Conservation (phyloP, 2,329 filamentous ascomycete genomes). For the Berkeleyomyces basicola region DNA sequence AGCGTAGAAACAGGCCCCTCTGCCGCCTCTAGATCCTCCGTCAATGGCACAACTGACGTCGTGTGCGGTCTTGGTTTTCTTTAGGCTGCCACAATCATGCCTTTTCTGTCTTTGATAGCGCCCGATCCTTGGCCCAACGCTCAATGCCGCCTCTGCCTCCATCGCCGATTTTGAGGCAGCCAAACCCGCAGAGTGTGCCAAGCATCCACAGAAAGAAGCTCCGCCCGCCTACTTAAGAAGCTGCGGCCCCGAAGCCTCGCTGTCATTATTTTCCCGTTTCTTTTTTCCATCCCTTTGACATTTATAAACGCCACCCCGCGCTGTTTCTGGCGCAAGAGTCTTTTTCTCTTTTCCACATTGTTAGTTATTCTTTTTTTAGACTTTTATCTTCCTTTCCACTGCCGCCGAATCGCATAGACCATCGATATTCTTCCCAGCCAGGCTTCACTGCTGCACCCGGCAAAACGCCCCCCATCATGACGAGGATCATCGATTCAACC, state of each 20-base stretch:
- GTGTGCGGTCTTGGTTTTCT: no score
- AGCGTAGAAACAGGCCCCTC: no score
- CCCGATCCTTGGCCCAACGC: no score
- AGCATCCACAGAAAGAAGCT: not conserved
- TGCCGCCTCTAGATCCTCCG: no score
- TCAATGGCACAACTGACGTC: no score
- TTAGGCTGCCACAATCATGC: no score
- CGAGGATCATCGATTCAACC: conserved; percentile 27
- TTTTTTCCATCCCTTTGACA: not conserved
- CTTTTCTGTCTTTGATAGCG: no score
- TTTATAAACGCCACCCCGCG: conserved; percentile 4
- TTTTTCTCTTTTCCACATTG: not conserved
- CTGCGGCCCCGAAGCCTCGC: not conserved
- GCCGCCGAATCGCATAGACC: not conserved
- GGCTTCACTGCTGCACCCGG: not conserved
- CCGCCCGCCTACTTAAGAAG: not conserved
- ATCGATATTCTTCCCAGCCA: not conserved
- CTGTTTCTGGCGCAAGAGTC: not conserved
- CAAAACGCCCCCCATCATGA: conserved; percentile 7
- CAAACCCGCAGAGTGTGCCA: not conserved
- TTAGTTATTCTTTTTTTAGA: not conserved
- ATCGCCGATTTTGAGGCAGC: not conserved
- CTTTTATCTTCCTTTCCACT: not conserved
- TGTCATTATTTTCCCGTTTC: not conserved
- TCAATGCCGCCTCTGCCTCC: not conserved